These are phyloP conservation scores for Cruciata laevipes DNA, from an alignment of 257 asterid genomes.

Conservation along the genomic window DNA sequence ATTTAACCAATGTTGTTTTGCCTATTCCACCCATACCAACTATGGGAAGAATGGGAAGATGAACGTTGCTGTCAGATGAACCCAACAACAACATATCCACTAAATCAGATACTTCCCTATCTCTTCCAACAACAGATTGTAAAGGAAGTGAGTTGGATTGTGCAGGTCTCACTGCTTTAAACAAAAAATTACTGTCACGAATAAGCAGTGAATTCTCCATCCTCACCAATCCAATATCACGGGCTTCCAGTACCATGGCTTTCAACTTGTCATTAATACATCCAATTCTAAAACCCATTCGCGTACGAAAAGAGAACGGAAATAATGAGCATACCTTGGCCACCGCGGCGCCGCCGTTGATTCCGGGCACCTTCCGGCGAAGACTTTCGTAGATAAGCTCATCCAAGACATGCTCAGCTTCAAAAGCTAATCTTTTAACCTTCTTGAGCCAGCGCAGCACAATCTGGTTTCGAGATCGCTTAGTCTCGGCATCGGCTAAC, in stretches of 20 bases:
- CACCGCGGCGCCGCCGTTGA: background rate
- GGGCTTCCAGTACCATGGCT: background rate
- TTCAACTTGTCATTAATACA: background rate
- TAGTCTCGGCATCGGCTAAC: background rate
- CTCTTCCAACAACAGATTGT: background rate
- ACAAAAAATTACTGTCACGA: background rate
- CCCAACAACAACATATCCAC: background rate
- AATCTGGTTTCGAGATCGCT: background rate
- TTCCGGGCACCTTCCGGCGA: background rate
- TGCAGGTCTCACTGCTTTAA: background rate
- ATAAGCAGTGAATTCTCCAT: background rate
- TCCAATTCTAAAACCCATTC: background rate
- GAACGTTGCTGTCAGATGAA: background rate
- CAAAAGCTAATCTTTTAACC: background rate
- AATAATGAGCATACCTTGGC: background rate
- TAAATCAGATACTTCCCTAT: background rate
- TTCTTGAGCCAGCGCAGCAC: background rate
- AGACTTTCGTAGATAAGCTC: background rate
- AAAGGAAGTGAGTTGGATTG: background rate
- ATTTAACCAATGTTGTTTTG: background rate
- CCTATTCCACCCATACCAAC: slow-evolving; percentile 3
- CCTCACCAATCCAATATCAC: background rate
- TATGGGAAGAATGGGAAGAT: background rate
- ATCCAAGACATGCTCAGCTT: background rate
- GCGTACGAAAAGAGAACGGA: background rate